phyloP scores from a whole-genome alignment of 1,284 basidiomycete genomes.

The Papiliotrema nemorosa region DNA sequence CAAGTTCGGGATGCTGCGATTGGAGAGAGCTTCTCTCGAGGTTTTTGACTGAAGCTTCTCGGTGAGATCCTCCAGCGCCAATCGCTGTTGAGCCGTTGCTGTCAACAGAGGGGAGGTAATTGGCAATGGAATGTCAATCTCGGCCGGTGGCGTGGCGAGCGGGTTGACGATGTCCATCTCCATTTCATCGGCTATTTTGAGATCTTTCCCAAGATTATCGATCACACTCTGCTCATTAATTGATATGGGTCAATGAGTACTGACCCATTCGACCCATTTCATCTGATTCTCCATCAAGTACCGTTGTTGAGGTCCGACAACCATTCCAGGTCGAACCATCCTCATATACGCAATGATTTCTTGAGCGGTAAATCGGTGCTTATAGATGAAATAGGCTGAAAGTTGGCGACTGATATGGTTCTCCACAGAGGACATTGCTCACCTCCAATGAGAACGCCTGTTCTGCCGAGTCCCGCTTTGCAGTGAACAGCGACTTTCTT shows the following conservation, averaged over 20 bases:
- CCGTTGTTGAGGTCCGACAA: conserved; percentile 78
- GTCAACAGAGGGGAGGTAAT: background rate
- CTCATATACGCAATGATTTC: conserved; percentile 99
- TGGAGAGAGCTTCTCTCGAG: background rate
- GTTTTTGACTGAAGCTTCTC: background rate
- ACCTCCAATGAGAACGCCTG: conserved; percentile 82
- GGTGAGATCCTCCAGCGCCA: background rate
- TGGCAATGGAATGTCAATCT: conserved; percentile 7
- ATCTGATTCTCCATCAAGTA: conserved; percentile 96
- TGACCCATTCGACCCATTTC: conserved; percentile 88
- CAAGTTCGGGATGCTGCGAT: background rate
- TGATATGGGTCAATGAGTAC: conserved; percentile 53
- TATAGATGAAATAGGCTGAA: conserved; percentile 92
- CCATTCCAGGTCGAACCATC: conserved; percentile 84
- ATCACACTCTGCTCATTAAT: conserved; percentile 51
- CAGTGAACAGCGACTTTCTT: conserved; percentile 80
- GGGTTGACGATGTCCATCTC: conserved; percentile 49
- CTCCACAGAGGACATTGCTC: conserved; percentile 5
- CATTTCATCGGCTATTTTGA: conserved; percentile 67
- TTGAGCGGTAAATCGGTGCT: conserved; percentile 96
- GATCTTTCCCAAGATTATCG: conserved; percentile 59
- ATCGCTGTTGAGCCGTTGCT: background rate
- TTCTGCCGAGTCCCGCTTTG: conserved; percentile 47
- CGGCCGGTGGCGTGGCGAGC: conserved; percentile 36
- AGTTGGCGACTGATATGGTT: background rate